Evolutionary conservation across 371 early-diverging fungal genomes (phyloP).

Genomic region (Capniomyces stellatus): DNA sequence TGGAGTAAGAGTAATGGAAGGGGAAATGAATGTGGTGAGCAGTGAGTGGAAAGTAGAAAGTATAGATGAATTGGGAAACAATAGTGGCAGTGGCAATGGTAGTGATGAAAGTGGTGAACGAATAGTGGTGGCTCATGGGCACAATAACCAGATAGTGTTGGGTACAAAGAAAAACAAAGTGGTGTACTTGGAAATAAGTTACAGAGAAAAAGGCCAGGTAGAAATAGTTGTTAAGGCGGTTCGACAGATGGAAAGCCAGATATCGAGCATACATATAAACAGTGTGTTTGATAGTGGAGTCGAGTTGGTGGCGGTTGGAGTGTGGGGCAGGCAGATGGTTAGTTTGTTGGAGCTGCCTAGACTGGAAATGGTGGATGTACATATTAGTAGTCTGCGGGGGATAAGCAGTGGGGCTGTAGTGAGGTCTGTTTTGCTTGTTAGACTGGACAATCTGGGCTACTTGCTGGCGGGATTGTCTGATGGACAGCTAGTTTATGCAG

Average conservation of each 20-base stretch:
- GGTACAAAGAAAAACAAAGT: slow-evolving; percentile 34
- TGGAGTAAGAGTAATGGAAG: slow-evolving; percentile 29
- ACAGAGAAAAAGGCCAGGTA: too few relatives aligned
- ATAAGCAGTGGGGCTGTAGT: slow-evolving; percentile 28
- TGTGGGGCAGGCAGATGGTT: slow-evolving; percentile 56
- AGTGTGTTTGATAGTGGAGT: slow-evolving; percentile 13
- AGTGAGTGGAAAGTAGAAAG: neutral
- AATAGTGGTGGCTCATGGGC: slow-evolving; percentile 28
- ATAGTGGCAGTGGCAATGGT: neutral
- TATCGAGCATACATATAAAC: too few relatives aligned
- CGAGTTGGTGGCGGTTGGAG: slow-evolving; percentile 42
- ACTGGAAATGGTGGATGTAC: slow-evolving; percentile 29
- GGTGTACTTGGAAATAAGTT: slow-evolving; percentile 35
- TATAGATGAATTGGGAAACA: too few relatives aligned
- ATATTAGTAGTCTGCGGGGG: slow-evolving; percentile 6
- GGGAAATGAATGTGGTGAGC: neutral
- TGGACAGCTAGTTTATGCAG: slow-evolving; percentile 38
- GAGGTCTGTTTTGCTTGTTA: slow-evolving; percentile 46
- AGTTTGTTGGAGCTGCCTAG: slow-evolving; percentile 37
- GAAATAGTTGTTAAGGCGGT: too few relatives aligned
- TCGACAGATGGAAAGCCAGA: too few relatives aligned
- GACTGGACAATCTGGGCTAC: slow-evolving; percentile 40
- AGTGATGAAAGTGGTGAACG: neutral
- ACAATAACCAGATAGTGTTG: slow-evolving; percentile 30
- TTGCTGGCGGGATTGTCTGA: slow-evolving; percentile 60